Conservation (phyloP, 1,139 yeast genomes). For the Insectozyma bohioensis region DNA sequence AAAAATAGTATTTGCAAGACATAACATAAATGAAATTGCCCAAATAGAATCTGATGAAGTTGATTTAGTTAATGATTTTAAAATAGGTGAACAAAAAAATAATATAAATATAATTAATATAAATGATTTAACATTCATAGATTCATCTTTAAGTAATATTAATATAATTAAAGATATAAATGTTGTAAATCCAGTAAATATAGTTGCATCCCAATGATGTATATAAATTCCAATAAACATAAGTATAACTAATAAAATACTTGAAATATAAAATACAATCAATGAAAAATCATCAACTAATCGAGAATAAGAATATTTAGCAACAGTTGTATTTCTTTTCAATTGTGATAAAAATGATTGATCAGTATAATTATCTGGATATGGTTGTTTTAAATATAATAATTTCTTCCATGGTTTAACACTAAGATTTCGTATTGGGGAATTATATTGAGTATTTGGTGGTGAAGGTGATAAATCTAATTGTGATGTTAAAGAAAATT, state of each 20-base stretch:
- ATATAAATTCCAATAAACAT: slow-evolving; percentile 61
- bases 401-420: slow-evolving; percentile 69
- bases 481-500: background rate
- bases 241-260: slow-evolving; percentile 57
- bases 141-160: background rate
- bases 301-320: slow-evolving; percentile 61
- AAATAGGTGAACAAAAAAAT: slow-evolving; percentile 81
- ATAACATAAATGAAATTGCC: slow-evolving; percentile 83
- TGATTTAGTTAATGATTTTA: slow-evolving; percentile 82
- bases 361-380: slow-evolving; percentile 91
- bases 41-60: slow-evolving; percentile 94
- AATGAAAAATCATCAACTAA: slow-evolving; percentile 68
- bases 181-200: slow-evolving; percentile 32
- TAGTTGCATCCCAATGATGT: slow-evolving; percentile 43
- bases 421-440: slow-evolving; percentile 1
- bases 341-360: slow-evolving; percentile 74
- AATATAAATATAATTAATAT: slow-evolving; percentile 66
- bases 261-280: slow-evolving; percentile 64
- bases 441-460: background rate
- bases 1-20: slow-evolving; percentile 62
- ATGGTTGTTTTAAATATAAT: slow-evolving; percentile 83
- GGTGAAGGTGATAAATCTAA: slow-evolving; percentile 5
- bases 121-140: slow-evolving; percentile 53
- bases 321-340: slow-evolving; percentile 73
- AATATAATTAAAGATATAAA: slow-evolving; percentile 24